phyloP scores from a whole-genome alignment of 768 basidiomycete species.

The Russula brevipes region DNA sequence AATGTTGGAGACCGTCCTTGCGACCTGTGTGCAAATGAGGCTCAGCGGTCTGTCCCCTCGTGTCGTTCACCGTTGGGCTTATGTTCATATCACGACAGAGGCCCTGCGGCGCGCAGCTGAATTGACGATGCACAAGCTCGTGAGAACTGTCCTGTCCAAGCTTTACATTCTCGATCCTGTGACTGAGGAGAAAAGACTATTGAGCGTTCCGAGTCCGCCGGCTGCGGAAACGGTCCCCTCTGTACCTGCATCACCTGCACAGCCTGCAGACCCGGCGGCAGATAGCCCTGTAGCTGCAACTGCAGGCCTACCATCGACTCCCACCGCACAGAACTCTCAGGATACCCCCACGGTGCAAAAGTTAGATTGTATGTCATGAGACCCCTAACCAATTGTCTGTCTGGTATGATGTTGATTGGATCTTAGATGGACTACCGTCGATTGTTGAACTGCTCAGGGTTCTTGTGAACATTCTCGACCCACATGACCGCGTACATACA shows the following conservation, averaged over 20 bases:
- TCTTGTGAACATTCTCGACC: constrained; percentile 91
- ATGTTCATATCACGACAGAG: constrained; percentile 44
- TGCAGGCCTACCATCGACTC: constrained; percentile 1
- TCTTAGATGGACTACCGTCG: constrained; percentile 79
- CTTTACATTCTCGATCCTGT: constrained; percentile 62
- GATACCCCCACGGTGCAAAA: background rate
- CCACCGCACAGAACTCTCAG: background rate
- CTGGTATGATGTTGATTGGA: background rate
- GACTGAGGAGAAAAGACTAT: constrained; percentile 62
- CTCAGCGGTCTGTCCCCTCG: constrained; percentile 69
- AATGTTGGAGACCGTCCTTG: constrained; percentile 95
- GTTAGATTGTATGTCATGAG: constrained; percentile 10
- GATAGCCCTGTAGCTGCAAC: background rate
- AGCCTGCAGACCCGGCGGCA: background rate
- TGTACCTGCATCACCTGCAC: background rate
- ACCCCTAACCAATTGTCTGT: background rate
- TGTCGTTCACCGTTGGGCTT: background rate
- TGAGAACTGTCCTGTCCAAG: constrained; percentile 73
- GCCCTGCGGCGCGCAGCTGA: constrained; percentile 84
- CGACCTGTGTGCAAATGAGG: constrained; percentile 95
- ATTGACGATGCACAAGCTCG: constrained; percentile 81
- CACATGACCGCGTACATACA: constrained; percentile 90
- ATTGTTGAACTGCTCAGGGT: constrained; percentile 90
- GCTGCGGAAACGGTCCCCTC: constrained; percentile 5
- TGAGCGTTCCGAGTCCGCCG: constrained; percentile 42